These are phyloP conservation scores for Alloteropsis semialata DNA, from an alignment of 176 grass and related monocot species.

Conservation along the genomic window DNA sequence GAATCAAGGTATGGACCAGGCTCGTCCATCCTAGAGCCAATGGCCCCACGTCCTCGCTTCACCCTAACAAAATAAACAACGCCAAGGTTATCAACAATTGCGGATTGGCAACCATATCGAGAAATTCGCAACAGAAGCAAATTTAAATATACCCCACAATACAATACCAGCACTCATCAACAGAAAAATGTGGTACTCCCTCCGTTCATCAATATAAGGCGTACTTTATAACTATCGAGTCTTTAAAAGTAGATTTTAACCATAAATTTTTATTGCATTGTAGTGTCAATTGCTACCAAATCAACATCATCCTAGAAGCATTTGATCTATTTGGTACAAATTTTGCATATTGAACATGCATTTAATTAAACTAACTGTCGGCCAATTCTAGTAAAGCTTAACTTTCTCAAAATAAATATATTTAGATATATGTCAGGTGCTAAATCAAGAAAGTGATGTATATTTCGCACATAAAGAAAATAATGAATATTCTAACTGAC, in stretches of 20 bases:
- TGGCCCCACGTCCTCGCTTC: constrained; percentile 75
- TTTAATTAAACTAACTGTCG: background rate
- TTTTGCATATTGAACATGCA: background rate
- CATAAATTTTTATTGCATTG: background rate
- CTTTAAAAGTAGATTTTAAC: background rate
- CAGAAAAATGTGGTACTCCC: background rate
- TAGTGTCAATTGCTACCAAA: background rate
- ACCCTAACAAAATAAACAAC: constrained; percentile 40
- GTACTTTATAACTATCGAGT: background rate
- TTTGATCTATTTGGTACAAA: background rate
- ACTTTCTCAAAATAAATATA: background rate
- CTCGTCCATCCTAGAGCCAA: constrained; percentile 95
- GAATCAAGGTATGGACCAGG: constrained; percentile 62
- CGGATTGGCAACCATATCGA: background rate
- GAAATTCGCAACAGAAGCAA: background rate
- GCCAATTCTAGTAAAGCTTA: background rate
- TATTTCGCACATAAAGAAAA: background rate
- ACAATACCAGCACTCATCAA: background rate
- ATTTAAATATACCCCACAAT: constrained; percentile 4
- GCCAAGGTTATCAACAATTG: background rate
- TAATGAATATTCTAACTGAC: constrained; percentile 36
- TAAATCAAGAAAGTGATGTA: background rate
- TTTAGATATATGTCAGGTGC: constrained; percentile 7
- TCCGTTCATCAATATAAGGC: background rate
- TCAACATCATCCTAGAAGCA: background rate